These are phyloP conservation scores for Microcyclosporella mali DNA, from an alignment of 2,329 filamentous ascomycete genomes.

Conservation along the genomic window DNA sequence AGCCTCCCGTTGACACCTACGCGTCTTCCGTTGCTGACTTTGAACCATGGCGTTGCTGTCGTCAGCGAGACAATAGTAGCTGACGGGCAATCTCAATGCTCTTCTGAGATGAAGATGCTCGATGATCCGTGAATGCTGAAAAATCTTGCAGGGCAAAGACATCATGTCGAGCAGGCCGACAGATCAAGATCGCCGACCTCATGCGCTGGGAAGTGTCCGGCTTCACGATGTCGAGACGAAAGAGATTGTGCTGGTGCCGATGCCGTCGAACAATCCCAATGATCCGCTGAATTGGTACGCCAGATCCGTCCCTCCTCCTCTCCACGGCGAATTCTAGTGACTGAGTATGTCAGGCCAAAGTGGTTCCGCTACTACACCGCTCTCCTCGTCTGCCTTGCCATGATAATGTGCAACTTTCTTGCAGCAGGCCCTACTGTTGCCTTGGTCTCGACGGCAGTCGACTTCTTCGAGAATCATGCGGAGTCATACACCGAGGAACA, in stretches of 20 bases:
- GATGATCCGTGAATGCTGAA: too few species aligned
- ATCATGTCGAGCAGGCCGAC: too few species aligned
- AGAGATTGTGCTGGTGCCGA: slow-evolving; percentile 46
- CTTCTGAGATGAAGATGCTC: too few species aligned
- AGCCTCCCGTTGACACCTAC: too few species aligned
- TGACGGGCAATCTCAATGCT: too few species aligned
- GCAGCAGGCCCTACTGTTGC: slow-evolving; percentile 51
- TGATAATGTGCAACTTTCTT: slow-evolving; percentile 53
- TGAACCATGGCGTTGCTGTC: too few species aligned
- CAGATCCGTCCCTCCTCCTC: not conserved
- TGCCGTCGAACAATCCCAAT: slow-evolving; percentile 45
- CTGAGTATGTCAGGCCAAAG: slow-evolving; percentile 23
- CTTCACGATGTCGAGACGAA: slow-evolving; percentile 14
- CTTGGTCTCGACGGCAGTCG: slow-evolving; percentile 42
- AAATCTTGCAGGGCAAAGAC: too few species aligned
- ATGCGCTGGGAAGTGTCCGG: slow-evolving; percentile 4
- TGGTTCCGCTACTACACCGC: slow-evolving; percentile 48
- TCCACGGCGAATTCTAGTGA: not conserved
- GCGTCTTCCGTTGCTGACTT: too few species aligned
- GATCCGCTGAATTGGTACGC: slow-evolving; percentile 47
- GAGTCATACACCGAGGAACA: slow-evolving; percentile 17
- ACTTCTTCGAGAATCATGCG: slow-evolving; percentile 41
- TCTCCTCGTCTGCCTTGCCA: slow-evolving; percentile 46
- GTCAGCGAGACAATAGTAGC: too few species aligned
- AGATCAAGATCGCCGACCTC: not conserved